Percentiles rank a stretch among this genome's conserved stretches.
phyloP scores from a whole-genome alignment of 164 flowering plant genomes.

The Vitis labrusca region DNA sequence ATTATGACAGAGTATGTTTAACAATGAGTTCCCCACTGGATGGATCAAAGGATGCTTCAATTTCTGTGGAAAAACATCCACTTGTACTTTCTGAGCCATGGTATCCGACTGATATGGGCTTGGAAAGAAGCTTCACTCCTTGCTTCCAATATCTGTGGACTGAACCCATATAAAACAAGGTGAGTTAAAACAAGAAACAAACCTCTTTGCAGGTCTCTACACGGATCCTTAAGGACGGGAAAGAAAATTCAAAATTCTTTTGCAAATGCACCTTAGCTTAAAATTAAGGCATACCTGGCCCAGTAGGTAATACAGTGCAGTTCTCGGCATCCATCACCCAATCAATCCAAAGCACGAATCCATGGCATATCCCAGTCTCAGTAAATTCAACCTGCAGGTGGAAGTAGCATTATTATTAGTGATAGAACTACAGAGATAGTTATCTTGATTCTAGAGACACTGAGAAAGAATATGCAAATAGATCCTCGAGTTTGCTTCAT shows the following conservation, averaged over 20 bases:
- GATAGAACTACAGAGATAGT: no score
- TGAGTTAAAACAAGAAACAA: background rate
- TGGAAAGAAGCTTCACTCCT: constrained; percentile 80
- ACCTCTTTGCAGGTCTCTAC: no score
- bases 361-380: constrained; percentile 74
- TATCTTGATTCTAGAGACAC: no score
- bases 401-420: no score
- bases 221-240: no score
- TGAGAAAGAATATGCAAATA: no score
- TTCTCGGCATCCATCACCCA: constrained; percentile 75
- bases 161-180: constrained; percentile 19
- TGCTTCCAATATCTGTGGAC: constrained; percentile 83
- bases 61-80: constrained; percentile 25
- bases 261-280: background rate
- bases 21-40: constrained; percentile 54
- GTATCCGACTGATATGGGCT: constrained; percentile 45
- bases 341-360: constrained; percentile 91
- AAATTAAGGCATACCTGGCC: constrained; percentile 59
- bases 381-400: constrained; percentile 55
- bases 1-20: constrained; percentile 31
- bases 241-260: no score
- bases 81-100: constrained; percentile 12
- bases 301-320: constrained; percentile 57
- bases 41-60: constrained; percentile 69
- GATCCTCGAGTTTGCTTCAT: background rate